These are phyloP conservation scores for Croton setiger DNA, from an alignment of 441 rosid genomes.

Conservation along the genomic window DNA sequence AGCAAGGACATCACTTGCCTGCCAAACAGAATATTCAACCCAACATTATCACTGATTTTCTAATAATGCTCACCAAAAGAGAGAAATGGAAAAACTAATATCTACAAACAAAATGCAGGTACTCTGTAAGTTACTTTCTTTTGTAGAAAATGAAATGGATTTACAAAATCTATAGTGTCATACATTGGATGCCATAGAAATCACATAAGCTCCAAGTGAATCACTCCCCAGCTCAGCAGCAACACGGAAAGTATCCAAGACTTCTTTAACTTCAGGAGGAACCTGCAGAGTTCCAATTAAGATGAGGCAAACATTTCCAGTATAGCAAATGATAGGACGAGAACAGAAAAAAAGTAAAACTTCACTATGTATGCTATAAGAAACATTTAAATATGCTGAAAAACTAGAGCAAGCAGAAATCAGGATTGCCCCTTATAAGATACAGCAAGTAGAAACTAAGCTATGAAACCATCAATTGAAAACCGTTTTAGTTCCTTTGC, in stretches of 20 bases:
- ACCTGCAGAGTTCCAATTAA: slow-evolving; percentile 47
- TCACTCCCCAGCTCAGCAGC: slow-evolving; percentile 97
- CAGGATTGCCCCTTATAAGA: too few relatives aligned
- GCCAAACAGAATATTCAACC: slow-evolving; percentile 29
- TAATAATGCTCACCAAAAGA: background rate
- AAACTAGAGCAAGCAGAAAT: too few relatives aligned
- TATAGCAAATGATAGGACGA: slow-evolving; percentile 12
- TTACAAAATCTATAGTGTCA: slow-evolving; percentile 15
- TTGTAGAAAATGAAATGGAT: background rate
- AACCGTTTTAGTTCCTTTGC: too few relatives aligned
- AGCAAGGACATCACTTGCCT: slow-evolving; percentile 96
- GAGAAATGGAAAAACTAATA: background rate
- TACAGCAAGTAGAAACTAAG: too few relatives aligned
- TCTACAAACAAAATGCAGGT: slow-evolving; percentile 8
- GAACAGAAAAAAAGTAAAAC: background rate
- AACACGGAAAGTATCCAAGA: slow-evolving; percentile 79
- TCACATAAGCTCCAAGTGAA: slow-evolving; percentile 97
- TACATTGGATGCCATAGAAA: slow-evolving; percentile 98
- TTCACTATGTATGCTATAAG: background rate
- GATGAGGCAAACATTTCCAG: background rate
- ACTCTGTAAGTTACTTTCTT: background rate
- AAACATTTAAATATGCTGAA: background rate
- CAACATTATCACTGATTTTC: slow-evolving; percentile 17
- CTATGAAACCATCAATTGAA: too few relatives aligned
- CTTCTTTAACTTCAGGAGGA: slow-evolving; percentile 77